Conservation (phyloP, 768 basidiomycete species). For the Mycena olivaceomarginata region DNA sequence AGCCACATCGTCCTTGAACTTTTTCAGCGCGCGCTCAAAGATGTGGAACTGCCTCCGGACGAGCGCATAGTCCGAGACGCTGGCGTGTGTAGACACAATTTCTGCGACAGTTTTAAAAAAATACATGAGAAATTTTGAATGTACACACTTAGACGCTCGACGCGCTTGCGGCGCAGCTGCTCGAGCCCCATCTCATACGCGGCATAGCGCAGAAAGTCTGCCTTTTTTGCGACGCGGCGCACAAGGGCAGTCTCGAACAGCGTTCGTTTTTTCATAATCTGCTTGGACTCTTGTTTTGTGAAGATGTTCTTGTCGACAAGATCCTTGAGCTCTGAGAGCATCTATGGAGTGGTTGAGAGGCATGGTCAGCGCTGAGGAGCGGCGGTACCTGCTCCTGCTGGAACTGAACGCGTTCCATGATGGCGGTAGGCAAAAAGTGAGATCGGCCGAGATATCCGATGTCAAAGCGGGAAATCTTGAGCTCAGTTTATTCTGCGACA, state of each 20-base stretch:
- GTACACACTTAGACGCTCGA: slow-evolving; percentile 79
- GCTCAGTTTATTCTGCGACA: too few relatives aligned
- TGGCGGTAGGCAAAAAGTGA: slow-evolving; percentile 40
- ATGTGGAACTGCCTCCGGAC: slow-evolving; percentile 92
- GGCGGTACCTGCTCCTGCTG: slow-evolving; percentile 88
- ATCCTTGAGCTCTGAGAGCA: slow-evolving; percentile 97
- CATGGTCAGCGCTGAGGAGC: background rate
- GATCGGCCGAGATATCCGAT: slow-evolving; percentile 17
- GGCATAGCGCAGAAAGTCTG: slow-evolving; percentile 94
- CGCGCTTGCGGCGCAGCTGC: slow-evolving; percentile 84
- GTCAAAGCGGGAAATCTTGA: slow-evolving; percentile 23
- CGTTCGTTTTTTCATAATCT: slow-evolving; percentile 91
- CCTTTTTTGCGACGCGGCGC: slow-evolving; percentile 88
- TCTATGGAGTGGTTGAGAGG: slow-evolving; percentile 62
- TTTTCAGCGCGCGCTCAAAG: slow-evolving; percentile 91
- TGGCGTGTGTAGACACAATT: slow-evolving; percentile 68
- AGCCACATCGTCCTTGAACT: slow-evolving; percentile 91
- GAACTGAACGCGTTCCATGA: slow-evolving; percentile 95
- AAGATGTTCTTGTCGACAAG: slow-evolving; percentile 91
- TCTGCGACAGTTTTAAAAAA: slow-evolving; percentile 52
- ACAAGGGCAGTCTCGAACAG: slow-evolving; percentile 90
- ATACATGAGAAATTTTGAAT: slow-evolving; percentile 1
- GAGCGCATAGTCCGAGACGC: slow-evolving; percentile 90
- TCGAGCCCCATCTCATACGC: slow-evolving; percentile 95
- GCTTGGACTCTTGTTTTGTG: slow-evolving; percentile 89